Base-by-base conservation (phyloP, 2,329 filamentous ascomycete species). In the Pseudogymnoascus verrucosus region DNA sequence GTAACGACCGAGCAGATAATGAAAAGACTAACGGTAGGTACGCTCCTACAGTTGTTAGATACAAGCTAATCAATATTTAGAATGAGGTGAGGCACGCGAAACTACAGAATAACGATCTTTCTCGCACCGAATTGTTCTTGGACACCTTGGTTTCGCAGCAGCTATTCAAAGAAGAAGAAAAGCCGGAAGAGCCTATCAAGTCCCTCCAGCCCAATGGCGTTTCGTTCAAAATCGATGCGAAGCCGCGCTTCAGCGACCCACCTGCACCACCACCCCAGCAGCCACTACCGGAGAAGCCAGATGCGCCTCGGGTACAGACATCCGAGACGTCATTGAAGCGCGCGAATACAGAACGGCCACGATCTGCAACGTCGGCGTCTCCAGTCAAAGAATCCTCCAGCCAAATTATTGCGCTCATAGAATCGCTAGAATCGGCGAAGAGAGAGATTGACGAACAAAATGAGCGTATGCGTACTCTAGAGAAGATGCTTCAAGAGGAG, bases 1-100 rank as follows among this genome's bases (percentile, higher is more conserved):
- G 87, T 97, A 67, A 96, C 91, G 5, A 95, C 96, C 47, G 95
- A 99, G 74, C 91, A 96, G 70, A 93, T 99, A 64, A 89, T 97
- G 40, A 97, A 96, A 74, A 88, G 87, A 72, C 66, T 71, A n/a
- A 72, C 71, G 21, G 68, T 72, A 70, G 64, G 69, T 64, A 6
- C 34, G 64, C 31, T 16, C 31, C 39, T 14, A 54, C 31, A 23
- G 4, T 14, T 54, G 36, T 42, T 16, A 69, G 12, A 47, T 19
- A n/a, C 12, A 12, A 40, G 3, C 11, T 61, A 11, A 34, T 11
- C 72, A 66, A 44, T 40, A 60, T 31, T 67, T 36, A 97, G 92
- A 84, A 86, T 71, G 95, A 99, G 77, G 91, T 98, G 83, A 91
- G 93, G 73, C 88, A 88, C 70, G 93, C 95, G 42, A 89, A 89